Evolutionary conservation across 306 rosid species (phyloP), one percentile per base, ranked within the genome.

Genomic region (Inga leiocalycina): DNA sequence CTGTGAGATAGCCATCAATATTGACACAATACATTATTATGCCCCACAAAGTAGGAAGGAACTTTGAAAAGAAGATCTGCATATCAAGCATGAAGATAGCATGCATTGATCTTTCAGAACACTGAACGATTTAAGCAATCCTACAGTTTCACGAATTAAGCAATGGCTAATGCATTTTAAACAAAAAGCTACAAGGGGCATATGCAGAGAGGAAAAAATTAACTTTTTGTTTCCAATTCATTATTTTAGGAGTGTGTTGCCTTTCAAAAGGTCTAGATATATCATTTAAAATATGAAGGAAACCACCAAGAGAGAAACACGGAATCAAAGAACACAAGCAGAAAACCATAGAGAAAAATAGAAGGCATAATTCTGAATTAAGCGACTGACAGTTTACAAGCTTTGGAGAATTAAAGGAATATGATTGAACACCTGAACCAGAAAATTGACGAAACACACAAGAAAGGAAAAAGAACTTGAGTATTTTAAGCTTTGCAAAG

Each of bases 21-120:
- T 70, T 17, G 6, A n/a, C 19, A 70, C 67, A 45, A 80, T 14
- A 65, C 41, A 35, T 7, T 45, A n/a, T 66, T 41, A 52, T 56
- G 64, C 8, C 61, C 44, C 56, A 16, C 17, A 68, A 19, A 10
- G 65, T 8, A 39, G 41, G 41, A 48, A 66, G 12, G 22, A 17
- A 66, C 44, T 32, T 30, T 34, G n/a, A 34, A 32, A 66, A 34
- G 44, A 66, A 66, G 34, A 32, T 34, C 10, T 5, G 12, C 43
- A 46, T 1, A 15, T 32, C 1, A 64, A 64, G 37, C 35, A 30
- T 32, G 27, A 51, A 59, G 66, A 59, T 24, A 59, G 48, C 13
- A 43, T 74, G 66, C 78, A 41, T 67, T 67, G 71, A 67, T 72
- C 39, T 12, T 52, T 70, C 39, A 83, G 46, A 77, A 39, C 66